Evolutionary conservation across 1,139 yeast species (phyloP).

Genomic region (Petasospora fabianii): DNA sequence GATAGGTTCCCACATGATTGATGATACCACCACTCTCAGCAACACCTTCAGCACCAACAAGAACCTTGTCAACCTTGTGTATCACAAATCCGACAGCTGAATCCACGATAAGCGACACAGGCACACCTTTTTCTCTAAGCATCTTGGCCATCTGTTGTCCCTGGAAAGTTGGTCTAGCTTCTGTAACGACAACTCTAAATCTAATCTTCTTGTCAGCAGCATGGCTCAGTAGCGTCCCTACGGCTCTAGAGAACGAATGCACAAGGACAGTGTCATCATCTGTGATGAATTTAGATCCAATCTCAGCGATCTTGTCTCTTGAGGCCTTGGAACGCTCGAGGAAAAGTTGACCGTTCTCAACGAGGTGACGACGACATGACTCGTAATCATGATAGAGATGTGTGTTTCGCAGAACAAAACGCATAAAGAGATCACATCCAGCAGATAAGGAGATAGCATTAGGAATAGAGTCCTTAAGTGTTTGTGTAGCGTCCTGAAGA

Average conservation of each 20-base stretch:
- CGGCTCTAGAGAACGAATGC: conserved; percentile 92
- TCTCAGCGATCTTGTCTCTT: conserved; percentile 80
- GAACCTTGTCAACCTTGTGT: conserved; percentile 85
- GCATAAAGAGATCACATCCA: conserved; percentile 94
- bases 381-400: conserved; percentile 94
- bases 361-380: conserved; percentile 82
- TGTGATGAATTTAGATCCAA: conserved; percentile 83
- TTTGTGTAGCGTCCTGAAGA: conserved; percentile 70
- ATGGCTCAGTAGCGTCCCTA: conserved; percentile 64
- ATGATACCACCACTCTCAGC: conserved; percentile 98
- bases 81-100: conserved; percentile 92
- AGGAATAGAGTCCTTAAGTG: conserved; percentile 72
- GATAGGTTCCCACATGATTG: conserved; percentile 93
- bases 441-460: conserved; percentile 93
- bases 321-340: conserved; percentile 90
- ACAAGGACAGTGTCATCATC: conserved; percentile 91
- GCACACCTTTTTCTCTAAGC: conserved; percentile 76
- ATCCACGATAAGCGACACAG: conserved; percentile 86
- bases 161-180: conserved; percentile 82
- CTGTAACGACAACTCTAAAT: conserved; percentile 89
- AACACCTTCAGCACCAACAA: conserved; percentile 98
- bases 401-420: conserved; percentile 87
- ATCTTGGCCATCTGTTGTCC: conserved; percentile 74
- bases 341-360: conserved; percentile 89
- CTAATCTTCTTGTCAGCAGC: conserved; percentile 76